These are phyloP conservation scores for Aspergillus cejpii DNA, from an alignment of 2,329 filamentous ascomycete species.

Conservation along the genomic window DNA sequence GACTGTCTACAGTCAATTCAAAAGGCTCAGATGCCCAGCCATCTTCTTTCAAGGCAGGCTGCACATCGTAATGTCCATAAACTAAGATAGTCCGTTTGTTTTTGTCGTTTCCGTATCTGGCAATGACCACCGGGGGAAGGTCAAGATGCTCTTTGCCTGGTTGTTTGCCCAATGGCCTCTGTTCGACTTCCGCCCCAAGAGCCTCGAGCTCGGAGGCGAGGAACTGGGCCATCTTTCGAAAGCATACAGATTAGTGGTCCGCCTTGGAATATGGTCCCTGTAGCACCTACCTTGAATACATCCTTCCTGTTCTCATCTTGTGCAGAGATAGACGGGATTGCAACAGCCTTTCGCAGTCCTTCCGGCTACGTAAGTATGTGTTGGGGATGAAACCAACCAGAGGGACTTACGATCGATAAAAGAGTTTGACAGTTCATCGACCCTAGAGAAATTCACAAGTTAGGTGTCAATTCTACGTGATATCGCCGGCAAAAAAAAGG, in stretches of 20 bases:
- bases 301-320: slow-evolving; percentile 83
- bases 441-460: slow-evolving; percentile 34
- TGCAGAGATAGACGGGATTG: slow-evolving; percentile 91
- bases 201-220: slow-evolving; percentile 74
- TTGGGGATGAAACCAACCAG: slow-evolving; percentile 2
- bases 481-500: neutral
- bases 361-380: slow-evolving; percentile 7
- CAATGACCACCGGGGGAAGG: slow-evolving; percentile 86
- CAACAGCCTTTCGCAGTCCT: slow-evolving; percentile 77
- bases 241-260: slow-evolving; percentile 1
- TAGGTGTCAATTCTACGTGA: slow-evolving; percentile 5
- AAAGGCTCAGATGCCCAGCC: slow-evolving; percentile 97
- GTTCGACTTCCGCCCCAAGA: slow-evolving; percentile 80
- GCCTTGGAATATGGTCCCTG: neutral
- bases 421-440: slow-evolving; percentile 67
- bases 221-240: slow-evolving; percentile 73
- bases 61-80: slow-evolving; percentile 98
- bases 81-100: slow-evolving; percentile 93
- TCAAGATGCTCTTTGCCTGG: slow-evolving; percentile 84
- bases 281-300: slow-evolving; percentile 64
- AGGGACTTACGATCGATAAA: slow-evolving; percentile 69
- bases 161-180: slow-evolving; percentile 83
- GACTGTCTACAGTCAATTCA: slow-evolving; percentile 74
- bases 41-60: slow-evolving; percentile 86
- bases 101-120: slow-evolving; percentile 83